Evolutionary conservation across 1,139 yeast genomes (phyloP), one percentile per base, ranked within the genome.

Genomic region (Protomyces arabidopsidicola): DNA sequence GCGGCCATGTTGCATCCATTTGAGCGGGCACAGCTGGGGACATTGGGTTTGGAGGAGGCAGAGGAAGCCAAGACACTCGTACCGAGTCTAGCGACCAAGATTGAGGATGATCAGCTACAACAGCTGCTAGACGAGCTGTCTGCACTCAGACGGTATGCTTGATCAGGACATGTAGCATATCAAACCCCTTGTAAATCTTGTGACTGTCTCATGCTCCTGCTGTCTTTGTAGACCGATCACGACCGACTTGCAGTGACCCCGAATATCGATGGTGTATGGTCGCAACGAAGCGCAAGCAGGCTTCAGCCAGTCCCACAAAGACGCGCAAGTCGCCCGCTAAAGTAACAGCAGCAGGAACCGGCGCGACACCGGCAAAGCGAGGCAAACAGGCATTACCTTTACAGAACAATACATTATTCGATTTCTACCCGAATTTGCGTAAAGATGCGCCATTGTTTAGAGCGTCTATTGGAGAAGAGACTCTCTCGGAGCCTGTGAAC

Each of bases 1-100:
- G 57, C 56, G 20, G 51, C 51, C 12, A 53, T 56, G 10, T 78
- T 93, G 71, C 98, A 93, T 77, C 98, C 98, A 1, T 95, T 93
- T 75, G 99, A 93, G 76, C 80, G 90, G 64, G 97, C 98, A 0
- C 98, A 93, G 76, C 79, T 93, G 63, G 97, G 98, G 0, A 89
- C 96, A 1, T 79, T 93, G 68, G 90, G 95, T 52, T 91, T 97
- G 76, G 98, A 93, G 73, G 98, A 93, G 70, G 91, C 96, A 5
- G 98, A 93, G 72, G 99, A 93, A 78, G 98, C 98, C 38, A 89
- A 90, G 76, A 89, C 97, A 34, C 80, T 93, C 72, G 87, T 93
- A 67, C 97, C 99, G 55, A 68, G 71, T 31, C 53, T 67, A n/a
- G 64, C 67, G 9, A 60, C 55, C 22, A 65, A 65, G 38, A 51